Conservation (phyloP, 257 asterid species). For the Verbena officinalis region DNA sequence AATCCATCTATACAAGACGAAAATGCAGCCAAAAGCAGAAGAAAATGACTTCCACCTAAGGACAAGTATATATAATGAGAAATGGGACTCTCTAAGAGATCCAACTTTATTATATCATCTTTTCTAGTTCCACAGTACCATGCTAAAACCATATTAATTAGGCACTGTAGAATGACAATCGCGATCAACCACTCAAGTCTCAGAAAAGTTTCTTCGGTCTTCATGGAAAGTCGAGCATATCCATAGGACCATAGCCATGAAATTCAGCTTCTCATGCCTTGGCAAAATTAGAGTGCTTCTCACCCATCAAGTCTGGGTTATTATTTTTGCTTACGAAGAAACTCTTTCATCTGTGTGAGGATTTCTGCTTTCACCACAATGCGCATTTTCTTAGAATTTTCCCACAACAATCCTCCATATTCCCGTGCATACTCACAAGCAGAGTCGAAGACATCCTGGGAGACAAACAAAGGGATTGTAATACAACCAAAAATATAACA, state of each 20-base stretch:
- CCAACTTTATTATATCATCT: neutral
- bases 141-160: neutral
- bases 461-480: neutral
- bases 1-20: no score
- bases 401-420: conserved; percentile 81
- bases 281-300: no score
- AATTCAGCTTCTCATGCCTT: no score
- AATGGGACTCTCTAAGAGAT: neutral
- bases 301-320: conserved; percentile 25
- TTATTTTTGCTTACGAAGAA: conserved; percentile 71
- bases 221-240: no score
- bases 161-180: neutral
- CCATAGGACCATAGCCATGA: no score
- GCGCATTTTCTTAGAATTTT: conserved; percentile 73
- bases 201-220: no score
- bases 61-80: no score
- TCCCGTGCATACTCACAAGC: conserved; percentile 91
- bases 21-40: no score
- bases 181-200: no score
- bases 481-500: neutral
- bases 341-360: conserved; percentile 76
- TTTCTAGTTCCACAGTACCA: neutral
- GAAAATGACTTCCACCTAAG: no score
- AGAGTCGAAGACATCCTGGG: conserved; percentile 82
- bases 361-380: conserved; percentile 80